phyloP scores from a whole-genome alignment of 2,329 filamentous ascomycete genomes.

The Beauveria sp. region DNA sequence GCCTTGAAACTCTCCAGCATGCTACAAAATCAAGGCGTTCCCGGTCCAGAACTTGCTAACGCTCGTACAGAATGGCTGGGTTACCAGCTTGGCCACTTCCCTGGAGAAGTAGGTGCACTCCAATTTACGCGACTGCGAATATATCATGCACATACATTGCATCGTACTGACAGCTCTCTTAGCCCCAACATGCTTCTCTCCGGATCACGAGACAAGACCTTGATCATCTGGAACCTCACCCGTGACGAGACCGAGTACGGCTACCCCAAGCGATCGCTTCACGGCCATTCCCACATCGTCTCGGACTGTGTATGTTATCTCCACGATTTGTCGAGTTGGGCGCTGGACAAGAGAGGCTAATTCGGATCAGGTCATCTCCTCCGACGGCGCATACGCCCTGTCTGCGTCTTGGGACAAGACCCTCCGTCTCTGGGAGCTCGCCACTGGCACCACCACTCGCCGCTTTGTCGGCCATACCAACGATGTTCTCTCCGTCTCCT shows the following conservation, averaged over 20 bases:
- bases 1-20: not conserved
- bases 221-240: slow-evolving; percentile 99
- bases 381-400: slow-evolving; percentile 97
- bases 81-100: slow-evolving; percentile 95
- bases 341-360: slow-evolving; percentile 17
- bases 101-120: slow-evolving; percentile 79
- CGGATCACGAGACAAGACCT: slow-evolving; percentile 91
- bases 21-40: not conserved
- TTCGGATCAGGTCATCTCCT: slow-evolving; percentile 80
- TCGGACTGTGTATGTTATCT: slow-evolving; percentile 89
- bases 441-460: slow-evolving; percentile 92
- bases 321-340: not conserved
- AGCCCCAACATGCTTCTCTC: slow-evolving; percentile 99
- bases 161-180: slow-evolving; percentile 17
- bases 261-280: slow-evolving; percentile 97
- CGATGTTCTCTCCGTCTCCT: slow-evolving; percentile 98
- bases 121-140: not conserved
- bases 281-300: slow-evolving; percentile 99
- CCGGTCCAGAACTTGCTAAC: slow-evolving; percentile 12
- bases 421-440: slow-evolving; percentile 97
- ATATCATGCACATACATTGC: not conserved
- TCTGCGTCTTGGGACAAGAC: slow-evolving; percentile 99
- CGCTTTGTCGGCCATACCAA: slow-evolving; percentile 99
- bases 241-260: slow-evolving; percentile 97
- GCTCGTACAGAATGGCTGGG: slow-evolving; percentile 73